A percentile compares a stretch with the other conserved stretches of the same genome.
Conservation (phyloP, 805 yeast species). For the Spathaspora sp. region DNA sequence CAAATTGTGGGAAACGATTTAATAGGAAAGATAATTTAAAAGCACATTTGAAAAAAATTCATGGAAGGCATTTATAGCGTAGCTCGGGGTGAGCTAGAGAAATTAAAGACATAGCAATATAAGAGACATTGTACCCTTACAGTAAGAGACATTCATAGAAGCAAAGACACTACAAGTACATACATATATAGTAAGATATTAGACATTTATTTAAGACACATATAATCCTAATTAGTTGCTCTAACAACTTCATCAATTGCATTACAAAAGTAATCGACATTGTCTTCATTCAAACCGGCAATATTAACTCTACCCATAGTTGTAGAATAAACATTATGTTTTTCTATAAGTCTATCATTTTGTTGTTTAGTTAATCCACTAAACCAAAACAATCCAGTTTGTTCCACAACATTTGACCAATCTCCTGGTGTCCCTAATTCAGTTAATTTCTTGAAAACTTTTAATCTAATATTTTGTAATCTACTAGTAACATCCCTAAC, state of each 20-base stretch:
- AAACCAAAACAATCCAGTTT: constrained; percentile 44
- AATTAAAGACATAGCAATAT: not conserved
- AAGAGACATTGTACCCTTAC: too few species aligned
- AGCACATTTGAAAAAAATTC: constrained; percentile 62
- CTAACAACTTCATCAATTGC: constrained; percentile 37
- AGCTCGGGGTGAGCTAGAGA: not conserved
- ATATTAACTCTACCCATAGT: constrained; percentile 40
- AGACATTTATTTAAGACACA: not conserved
- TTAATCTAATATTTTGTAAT: constrained; percentile 26
- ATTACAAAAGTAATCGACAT: constrained; percentile 33
- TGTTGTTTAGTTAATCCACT: constrained; percentile 37
- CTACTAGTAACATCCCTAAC: constrained; percentile 27
- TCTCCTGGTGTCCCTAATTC: constrained; percentile 40
- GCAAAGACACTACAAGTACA: not conserved
- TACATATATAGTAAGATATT: not conserved
- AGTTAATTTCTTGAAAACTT: constrained; percentile 24
- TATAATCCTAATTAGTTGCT: not conserved
- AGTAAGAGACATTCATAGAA: not conserved
- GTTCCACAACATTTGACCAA: constrained; percentile 35
- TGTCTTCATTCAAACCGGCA: constrained; percentile 40
- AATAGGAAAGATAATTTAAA: constrained; percentile 58
- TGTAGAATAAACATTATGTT: constrained; percentile 38
- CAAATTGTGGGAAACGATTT: constrained; percentile 51
- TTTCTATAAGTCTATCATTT: constrained; percentile 24
- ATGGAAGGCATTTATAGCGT: constrained; percentile 14